Percentiles rank a stretch among this genome's conserved stretches.
Conservation (phyloP, 768 basidiomycete genomes). For the Podaxis pistillaris region DNA sequence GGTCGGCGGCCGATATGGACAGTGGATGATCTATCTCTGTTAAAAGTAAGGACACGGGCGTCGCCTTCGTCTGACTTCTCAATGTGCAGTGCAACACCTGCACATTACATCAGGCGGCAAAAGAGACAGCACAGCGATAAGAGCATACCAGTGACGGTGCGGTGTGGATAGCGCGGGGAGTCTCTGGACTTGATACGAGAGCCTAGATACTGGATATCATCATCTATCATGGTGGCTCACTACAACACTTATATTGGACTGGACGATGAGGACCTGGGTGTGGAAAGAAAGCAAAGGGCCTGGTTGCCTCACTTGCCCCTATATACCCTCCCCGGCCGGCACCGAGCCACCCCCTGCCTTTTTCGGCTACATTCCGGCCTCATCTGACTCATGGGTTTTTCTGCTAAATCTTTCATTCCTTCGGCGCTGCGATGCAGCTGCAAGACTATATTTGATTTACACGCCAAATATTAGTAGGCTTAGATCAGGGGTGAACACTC, state of each 20-base stretch:
- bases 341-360: constrained; percentile 10
- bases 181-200: constrained; percentile 29
- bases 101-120: constrained; percentile 16
- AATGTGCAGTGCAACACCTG: constrained; percentile 61
- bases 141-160: constrained; percentile 40
- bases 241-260: constrained; percentile 17
- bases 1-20: constrained; percentile 72
- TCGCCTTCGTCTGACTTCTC: constrained; percentile 48
- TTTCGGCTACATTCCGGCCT: constrained; percentile 5
- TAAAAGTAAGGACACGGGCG: constrained; percentile 49
- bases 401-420: not conserved
- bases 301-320: constrained; percentile 8
- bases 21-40: constrained; percentile 45
- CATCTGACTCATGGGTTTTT: constrained; percentile 1
- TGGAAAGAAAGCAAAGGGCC: constrained; percentile 8
- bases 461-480: too few species aligned
- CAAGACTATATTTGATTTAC: too few species aligned
- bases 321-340: constrained; percentile 14
- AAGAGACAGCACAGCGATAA: constrained; percentile 19
- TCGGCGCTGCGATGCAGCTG: too few species aligned
- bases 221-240: constrained; percentile 39
- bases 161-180: constrained; percentile 19
- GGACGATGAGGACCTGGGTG: constrained; percentile 13
- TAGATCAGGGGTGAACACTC: too few species aligned
- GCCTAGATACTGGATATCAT: constrained; percentile 63